Conservation (phyloP, 2,329 filamentous ascomycete species). For the Dryadomyces sulphureus region DNA sequence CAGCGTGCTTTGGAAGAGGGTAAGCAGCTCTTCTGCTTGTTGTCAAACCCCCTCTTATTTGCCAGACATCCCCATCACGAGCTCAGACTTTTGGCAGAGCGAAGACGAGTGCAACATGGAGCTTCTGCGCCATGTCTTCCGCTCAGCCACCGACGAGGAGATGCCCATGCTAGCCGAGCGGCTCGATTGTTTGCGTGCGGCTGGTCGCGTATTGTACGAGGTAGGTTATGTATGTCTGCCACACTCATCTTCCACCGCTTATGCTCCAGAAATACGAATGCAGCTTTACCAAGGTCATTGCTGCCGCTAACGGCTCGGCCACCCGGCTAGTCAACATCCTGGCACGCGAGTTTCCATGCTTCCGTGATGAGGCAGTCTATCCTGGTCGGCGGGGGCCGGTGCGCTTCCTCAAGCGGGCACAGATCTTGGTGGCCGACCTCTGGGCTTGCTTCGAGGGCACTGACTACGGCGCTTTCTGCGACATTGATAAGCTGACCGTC, state of each 20-base stretch:
- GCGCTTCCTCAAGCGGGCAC: constrained; percentile 80
- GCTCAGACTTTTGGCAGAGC: constrained; percentile 72
- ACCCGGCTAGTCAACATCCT: constrained; percentile 76
- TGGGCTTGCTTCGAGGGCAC: constrained; percentile 91
- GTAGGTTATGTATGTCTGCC: constrained; percentile 27
- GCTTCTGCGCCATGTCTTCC: constrained; percentile 61
- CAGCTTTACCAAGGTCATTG: constrained; percentile 58
- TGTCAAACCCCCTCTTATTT: not conserved
- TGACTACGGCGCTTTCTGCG: constrained; percentile 64
- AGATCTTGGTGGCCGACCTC: constrained; percentile 88
- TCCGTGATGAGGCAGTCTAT: constrained; percentile 67
- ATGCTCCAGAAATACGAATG: constrained; percentile 53
- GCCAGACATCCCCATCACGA: constrained; percentile 72
- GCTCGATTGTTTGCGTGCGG: constrained; percentile 66
- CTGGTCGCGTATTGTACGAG: constrained; percentile 64
- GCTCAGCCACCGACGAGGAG: constrained; percentile 71
- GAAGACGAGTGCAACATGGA: constrained; percentile 63
- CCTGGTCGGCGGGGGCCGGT: constrained; percentile 55
- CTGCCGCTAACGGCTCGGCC: constrained; percentile 62
- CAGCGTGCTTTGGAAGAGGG: constrained; percentile 82
- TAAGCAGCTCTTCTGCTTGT: constrained; percentile 14
- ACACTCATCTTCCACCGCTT: not conserved
- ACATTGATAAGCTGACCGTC: constrained; percentile 95
- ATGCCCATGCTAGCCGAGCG: constrained; percentile 75
- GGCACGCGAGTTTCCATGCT: constrained; percentile 68